phyloP scores from a whole-genome alignment of 805 yeast species.

The Myxozyma udenii region DNA sequence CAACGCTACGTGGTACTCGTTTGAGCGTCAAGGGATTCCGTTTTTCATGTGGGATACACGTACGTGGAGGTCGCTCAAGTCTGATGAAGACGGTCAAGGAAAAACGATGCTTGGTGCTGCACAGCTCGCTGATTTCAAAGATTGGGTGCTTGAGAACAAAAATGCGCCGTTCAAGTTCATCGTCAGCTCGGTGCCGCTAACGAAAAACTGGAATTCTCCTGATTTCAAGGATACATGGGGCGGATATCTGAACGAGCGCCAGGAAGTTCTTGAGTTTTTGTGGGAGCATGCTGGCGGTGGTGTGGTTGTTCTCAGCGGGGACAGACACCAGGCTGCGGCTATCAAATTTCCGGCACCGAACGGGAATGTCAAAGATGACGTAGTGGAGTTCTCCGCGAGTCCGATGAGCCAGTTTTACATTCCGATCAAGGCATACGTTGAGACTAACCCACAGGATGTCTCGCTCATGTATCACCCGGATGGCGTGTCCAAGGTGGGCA shows the following conservation, averaged over 20 bases:
- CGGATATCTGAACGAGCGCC: slow-evolving; percentile 30
- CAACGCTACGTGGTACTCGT: slow-evolving; percentile 25
- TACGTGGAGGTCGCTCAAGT: slow-evolving; percentile 26
- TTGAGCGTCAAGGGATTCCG: slow-evolving; percentile 30
- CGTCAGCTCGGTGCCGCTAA: slow-evolving; percentile 32
- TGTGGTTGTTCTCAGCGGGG: slow-evolving; percentile 30
- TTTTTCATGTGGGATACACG: slow-evolving; percentile 31
- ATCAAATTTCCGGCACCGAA: slow-evolving; percentile 30
- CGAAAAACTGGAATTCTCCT: slow-evolving; percentile 30
- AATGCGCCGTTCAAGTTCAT: slow-evolving; percentile 30
- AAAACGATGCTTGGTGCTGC: slow-evolving; percentile 32
- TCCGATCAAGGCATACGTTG: slow-evolving; percentile 28
- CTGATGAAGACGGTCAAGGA: slow-evolving; percentile 18
- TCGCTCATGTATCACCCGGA: slow-evolving; percentile 28
- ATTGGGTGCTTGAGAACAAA: slow-evolving; percentile 23
- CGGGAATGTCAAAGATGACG: slow-evolving; percentile 10
- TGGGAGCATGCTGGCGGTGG: slow-evolving; percentile 21
- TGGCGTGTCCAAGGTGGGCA: slow-evolving; percentile 30
- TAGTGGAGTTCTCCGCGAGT: slow-evolving; percentile 32
- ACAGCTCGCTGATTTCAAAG: slow-evolving; percentile 26
- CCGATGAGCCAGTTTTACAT: slow-evolving; percentile 31
- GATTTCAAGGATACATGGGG: slow-evolving; percentile 32
- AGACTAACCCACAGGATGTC: slow-evolving; percentile 24
- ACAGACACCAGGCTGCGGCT: slow-evolving; percentile 33
- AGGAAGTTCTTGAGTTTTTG: slow-evolving; percentile 16